phyloP scores from a whole-genome alignment of 805 yeast genomes.

The Candida germanica region DNA sequence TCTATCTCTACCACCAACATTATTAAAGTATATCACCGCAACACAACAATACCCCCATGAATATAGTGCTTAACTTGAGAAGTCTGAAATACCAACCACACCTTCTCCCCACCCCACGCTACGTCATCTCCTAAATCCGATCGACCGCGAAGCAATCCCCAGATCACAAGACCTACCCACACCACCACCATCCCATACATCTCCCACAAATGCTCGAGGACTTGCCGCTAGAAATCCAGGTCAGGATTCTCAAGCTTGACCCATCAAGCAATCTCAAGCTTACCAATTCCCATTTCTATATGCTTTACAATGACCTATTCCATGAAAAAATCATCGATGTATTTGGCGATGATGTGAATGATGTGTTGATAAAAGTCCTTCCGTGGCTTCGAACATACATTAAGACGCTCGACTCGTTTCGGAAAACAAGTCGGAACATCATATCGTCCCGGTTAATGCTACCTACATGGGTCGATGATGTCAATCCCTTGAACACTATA shows the following conservation, averaged over 20 bases:
- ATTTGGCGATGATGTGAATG: constrained; percentile 36
- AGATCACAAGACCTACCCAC: too few species aligned
- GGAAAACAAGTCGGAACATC: constrained; percentile 23
- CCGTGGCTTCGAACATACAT: constrained; percentile 39
- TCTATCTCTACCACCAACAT: too few species aligned
- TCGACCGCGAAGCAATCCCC: too few species aligned
- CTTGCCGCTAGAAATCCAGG: constrained; percentile 46
- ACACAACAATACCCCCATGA: too few species aligned
- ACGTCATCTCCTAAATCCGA: too few species aligned
- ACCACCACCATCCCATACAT: too few species aligned
- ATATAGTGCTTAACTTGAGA: too few species aligned
- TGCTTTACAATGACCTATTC: constrained; percentile 49
- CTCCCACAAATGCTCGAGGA: constrained; percentile 15
- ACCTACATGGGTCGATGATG: constrained; percentile 18
- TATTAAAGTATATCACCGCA: too few species aligned
- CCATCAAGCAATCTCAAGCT: constrained; percentile 34
- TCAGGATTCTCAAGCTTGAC: constrained; percentile 26
- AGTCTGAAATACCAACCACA: too few species aligned
- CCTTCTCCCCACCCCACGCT: too few species aligned
- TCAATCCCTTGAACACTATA: constrained; percentile 21
- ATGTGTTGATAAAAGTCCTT: constrained; percentile 30
- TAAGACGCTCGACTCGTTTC: constrained; percentile 35
- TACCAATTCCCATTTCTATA: constrained; percentile 43
- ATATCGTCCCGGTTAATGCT: constrained; percentile 28
- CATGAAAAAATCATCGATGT: constrained; percentile 34